Evolutionary conservation across 1,284 basidiomycete species (phyloP).

Genomic region (Tetrapyrgos nigripes): DNA sequence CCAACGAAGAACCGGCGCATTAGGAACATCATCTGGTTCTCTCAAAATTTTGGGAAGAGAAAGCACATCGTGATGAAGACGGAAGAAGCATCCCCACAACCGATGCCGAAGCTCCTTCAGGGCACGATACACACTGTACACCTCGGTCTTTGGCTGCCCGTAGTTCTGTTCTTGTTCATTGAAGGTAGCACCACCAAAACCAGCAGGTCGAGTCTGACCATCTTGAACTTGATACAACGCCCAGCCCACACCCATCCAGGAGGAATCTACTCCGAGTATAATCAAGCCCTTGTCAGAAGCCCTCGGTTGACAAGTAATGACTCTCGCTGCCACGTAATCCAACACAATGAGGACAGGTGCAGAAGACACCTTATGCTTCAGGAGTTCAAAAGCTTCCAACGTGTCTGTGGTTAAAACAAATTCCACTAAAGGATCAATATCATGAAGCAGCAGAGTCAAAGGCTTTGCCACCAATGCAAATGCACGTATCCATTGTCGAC

Average conservation of each 20-base stretch:
- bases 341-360: slow-evolving; percentile 35
- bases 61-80: slow-evolving; percentile 40
- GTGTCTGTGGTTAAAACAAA: slow-evolving; percentile 29
- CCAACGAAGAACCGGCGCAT: slow-evolving; percentile 42
- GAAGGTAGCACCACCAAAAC: slow-evolving; percentile 41
- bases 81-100: slow-evolving; percentile 38
- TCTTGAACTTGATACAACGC: slow-evolving; percentile 34
- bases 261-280: slow-evolving; percentile 40
- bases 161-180: slow-evolving; percentile 37
- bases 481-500: slow-evolving; percentile 35
- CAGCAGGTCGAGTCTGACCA: slow-evolving; percentile 25
- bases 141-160: no score
- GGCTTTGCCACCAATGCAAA: slow-evolving; percentile 38
- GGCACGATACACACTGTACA: slow-evolving; percentile 38
- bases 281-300: slow-evolving; percentile 32
- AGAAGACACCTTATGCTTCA: slow-evolving; percentile 30
- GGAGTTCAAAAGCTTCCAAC: slow-evolving; percentile 25
- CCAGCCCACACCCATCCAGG: slow-evolving; percentile 36
- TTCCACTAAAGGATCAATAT: slow-evolving; percentile 11
- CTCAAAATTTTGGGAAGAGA: slow-evolving; percentile 41
- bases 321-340: slow-evolving; percentile 32
- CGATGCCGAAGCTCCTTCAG: slow-evolving; percentile 35
- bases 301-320: slow-evolving; percentile 6
- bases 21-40: no score
- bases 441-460: slow-evolving; percentile 28